A percentile compares a stretch with the other conserved stretches of the same genome.
These are phyloP conservation scores for Pythium rishiriense DNA, from an alignment of 352 stramenopile species.

Conservation along the genomic window DNA sequence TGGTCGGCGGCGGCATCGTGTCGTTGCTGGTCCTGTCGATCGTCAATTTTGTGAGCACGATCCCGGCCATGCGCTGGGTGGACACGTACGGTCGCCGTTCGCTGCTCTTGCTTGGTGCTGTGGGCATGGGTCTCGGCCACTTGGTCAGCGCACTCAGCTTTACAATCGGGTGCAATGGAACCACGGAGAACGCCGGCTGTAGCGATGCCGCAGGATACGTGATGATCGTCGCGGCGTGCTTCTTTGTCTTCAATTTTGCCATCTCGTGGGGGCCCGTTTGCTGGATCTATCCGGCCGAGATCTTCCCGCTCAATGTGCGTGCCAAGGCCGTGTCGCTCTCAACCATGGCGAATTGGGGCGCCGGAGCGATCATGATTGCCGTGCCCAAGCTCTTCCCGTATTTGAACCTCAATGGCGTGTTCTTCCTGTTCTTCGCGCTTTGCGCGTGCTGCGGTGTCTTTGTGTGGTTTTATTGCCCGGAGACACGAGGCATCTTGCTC, in stretches of 20 bases:
- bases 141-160: constrained; percentile 39
- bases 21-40: constrained; percentile 38
- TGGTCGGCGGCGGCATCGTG: constrained; percentile 33
- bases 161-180: constrained; percentile 37
- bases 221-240: constrained; percentile 37
- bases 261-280: constrained; percentile 56
- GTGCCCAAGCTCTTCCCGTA: constrained; percentile 54
- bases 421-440: constrained; percentile 50
- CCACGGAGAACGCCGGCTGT: constrained; percentile 27
- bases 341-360: constrained; percentile 32
- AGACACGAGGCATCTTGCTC: constrained; percentile 40
- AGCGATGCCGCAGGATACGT: constrained; percentile 28
- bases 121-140: constrained; percentile 48
- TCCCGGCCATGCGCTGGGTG: constrained; percentile 43
- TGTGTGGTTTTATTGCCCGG: constrained; percentile 43
- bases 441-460: constrained; percentile 35
- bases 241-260: constrained; percentile 57
- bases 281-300: constrained; percentile 64
- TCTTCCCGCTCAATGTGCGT: constrained; percentile 53
- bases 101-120: constrained; percentile 39
- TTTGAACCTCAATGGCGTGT: constrained; percentile 48
- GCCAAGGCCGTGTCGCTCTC: constrained; percentile 40
- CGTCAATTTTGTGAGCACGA: constrained; percentile 43
- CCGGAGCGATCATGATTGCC: constrained; percentile 37
- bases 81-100: constrained; percentile 38